Evolutionary conservation across 192 early-diverging fungal genomes (phyloP).

Genomic region (Coemansia javaensis): DNA sequence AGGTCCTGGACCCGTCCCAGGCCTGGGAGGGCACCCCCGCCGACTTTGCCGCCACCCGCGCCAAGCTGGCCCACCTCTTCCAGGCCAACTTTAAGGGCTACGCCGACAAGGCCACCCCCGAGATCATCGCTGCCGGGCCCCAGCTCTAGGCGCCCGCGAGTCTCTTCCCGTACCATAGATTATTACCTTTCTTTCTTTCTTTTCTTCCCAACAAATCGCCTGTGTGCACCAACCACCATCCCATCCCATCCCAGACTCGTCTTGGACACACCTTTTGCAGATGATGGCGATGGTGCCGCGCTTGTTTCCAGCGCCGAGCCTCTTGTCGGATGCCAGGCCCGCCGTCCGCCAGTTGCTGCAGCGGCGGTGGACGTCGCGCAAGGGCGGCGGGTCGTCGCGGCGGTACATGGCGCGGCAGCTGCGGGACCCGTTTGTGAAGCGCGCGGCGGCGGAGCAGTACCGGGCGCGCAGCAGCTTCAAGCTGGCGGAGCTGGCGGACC

Average conservation of each 20-base stretch:
- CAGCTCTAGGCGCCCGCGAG: constrained; percentile 45
- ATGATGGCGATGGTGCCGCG: too few species aligned
- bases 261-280: too few species aligned
- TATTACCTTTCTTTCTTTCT: neutral
- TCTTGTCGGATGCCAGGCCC: too few species aligned
- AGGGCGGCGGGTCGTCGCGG: constrained; percentile 48
- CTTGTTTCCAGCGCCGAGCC: too few species aligned
- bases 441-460: constrained; percentile 53
- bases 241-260: too few species aligned
- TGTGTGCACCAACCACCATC: too few species aligned
- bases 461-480: constrained; percentile 76
- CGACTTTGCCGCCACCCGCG: constrained; percentile 60
- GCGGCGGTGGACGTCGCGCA: constrained; percentile 14
- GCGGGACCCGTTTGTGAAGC: constrained; percentile 64
- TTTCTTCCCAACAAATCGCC: too few species aligned
- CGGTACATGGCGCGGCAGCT: constrained; percentile 64
- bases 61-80: constrained; percentile 80
- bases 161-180: too few species aligned
- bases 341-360: too few species aligned
- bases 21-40: constrained; percentile 76
- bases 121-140: constrained; percentile 70
- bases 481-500: constrained; percentile 56
- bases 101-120: constrained; percentile 68
- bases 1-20: constrained; percentile 53
- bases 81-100: constrained; percentile 89